Conservation (phyloP, 441 rosid species). For the Erodium moschatum region DNA sequence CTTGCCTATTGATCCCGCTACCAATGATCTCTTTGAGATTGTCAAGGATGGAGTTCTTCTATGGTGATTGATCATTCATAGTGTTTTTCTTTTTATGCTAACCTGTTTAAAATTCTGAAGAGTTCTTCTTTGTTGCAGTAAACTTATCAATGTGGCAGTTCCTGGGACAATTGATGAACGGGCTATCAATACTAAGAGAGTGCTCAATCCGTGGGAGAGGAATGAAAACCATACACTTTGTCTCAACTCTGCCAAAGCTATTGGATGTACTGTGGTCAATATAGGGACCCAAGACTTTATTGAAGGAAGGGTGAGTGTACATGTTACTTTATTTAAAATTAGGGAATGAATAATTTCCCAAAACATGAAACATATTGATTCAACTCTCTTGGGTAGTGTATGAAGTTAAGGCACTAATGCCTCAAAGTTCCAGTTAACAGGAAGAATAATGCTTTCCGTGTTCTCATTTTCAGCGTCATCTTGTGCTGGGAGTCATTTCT, state of each 20-base stretch:
- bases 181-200: constrained; percentile 79
- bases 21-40: constrained; percentile 80
- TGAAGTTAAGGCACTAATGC: constrained; percentile 10
- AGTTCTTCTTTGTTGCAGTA: constrained; percentile 45
- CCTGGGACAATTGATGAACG: constrained; percentile 97
- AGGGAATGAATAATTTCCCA: constrained; percentile 2
- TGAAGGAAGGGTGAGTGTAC: constrained; percentile 78
- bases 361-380: background rate
- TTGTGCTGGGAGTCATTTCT: constrained; percentile 90
- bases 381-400: background rate
- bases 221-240: constrained; percentile 95
- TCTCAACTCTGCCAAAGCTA: constrained; percentile 97
- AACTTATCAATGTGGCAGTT: constrained; percentile 95
- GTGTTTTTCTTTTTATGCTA: constrained; percentile 1
- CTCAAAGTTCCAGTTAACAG: constrained; percentile 6
- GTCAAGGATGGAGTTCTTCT: constrained; percentile 92
- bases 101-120: constrained; percentile 17
- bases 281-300: constrained; percentile 88
- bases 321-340: constrained; percentile 12
- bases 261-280: constrained; percentile 97
- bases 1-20: constrained; percentile 75
- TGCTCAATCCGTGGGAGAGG: constrained; percentile 94
- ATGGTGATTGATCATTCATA: constrained; percentile 38
- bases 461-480: constrained; percentile 69
- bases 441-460: constrained; percentile 16